Base-by-base conservation (phyloP, 2,329 filamentous ascomycete species). In the Dendrostoma leiphaemia region DNA sequence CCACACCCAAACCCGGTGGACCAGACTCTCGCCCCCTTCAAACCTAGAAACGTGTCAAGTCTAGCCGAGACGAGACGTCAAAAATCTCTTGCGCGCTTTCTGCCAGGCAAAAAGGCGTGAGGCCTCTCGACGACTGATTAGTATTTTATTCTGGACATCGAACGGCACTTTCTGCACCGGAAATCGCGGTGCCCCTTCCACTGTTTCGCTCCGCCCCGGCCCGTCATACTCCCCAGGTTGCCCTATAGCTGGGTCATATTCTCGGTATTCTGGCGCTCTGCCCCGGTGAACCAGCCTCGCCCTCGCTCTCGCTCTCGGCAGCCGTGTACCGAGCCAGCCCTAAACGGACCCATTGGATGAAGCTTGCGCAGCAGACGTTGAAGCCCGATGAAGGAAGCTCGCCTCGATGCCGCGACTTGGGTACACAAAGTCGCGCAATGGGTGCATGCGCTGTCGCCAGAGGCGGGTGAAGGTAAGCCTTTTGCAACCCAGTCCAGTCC, bases 381-480 rank as follows among this genome's bases (percentile, higher is more conserved):
- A 4, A 48, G 31, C 40, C 46, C 32, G 19, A 43, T 51, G 53
- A 51, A 21, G 23, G 37, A 48, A 23, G 41, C 4, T 34, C 23
- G 53, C 37, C 48, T 52, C 38, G 13, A 62, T 62, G 59, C 59
- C 61, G 34, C 50, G 61, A 29, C 51, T 62, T 24, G 61, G 59
- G 21, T 62, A 60, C 48, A 62, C 53, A 41, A 62, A 61, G 47
- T 59, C 59, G 54, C 56, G 59, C 21, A 60, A 54, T 28, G 59
- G 61, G 53, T 62, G 59, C 35, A 46, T 48, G 52, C 54, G 54
- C 48, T 61, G 61, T 46, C 52, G 59, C 6, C 59, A 62, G 50
- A 54, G 59, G 23, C 50, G 58, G 26, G 61, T 62, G 17, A 61
- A 61, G 58, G 61, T 56, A 51, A 47, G 53, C 40, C 19, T 31